Evolutionary conservation across 441 rosid genomes (phyloP), one percentile per base, ranked within the genome.

Genomic region (Erodium trifolium): DNA sequence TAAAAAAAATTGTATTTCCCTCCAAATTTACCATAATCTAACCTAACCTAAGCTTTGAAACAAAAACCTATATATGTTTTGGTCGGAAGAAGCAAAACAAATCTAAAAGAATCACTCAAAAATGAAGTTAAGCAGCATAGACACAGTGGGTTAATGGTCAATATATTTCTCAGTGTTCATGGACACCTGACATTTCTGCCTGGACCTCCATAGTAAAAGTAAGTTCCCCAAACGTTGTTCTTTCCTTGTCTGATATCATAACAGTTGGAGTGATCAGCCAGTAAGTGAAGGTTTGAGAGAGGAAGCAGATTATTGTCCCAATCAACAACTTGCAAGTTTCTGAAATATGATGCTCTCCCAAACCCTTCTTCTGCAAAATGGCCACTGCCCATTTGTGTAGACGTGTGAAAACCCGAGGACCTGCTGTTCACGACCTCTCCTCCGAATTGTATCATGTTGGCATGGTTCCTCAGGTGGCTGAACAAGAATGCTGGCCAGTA

Each of bases 201-300:
- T 73, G 93, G 93, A 18, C 93, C 93, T 70, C 93, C 93, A 70
- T 88, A 88, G 70, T 88, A 88, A 75, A 88, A 88, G 71, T 86
- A 86, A 63, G 87, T 88, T 3, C 89, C 93, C 93, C 93, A 88
- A 23, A 68, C 86, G 31, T 75, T 78, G 71, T 81, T 88, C 73
- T 66, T 83, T 19, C 90, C 93, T 75, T 86, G 90, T 80, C 85
- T 80, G 29, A 88, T 86, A 51, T 86, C 85, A 79, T 88, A 88
- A 75, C 93, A 88, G 73, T 82, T 83, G 1, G 90, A 73, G 59
- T 84, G 88, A 72, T 88, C 93, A 12, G 93, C 90, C 81, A 84
- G 57, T 16, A 80, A 75, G 41, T 78, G 86, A 27, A 86, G 78
- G 74, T 83, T 88, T 69, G 73, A 68, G 0, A 82, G 76, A 51